These are phyloP conservation scores for Tagetes patula DNA, from an alignment of 129 eudicot species.

Conservation along the genomic window DNA sequence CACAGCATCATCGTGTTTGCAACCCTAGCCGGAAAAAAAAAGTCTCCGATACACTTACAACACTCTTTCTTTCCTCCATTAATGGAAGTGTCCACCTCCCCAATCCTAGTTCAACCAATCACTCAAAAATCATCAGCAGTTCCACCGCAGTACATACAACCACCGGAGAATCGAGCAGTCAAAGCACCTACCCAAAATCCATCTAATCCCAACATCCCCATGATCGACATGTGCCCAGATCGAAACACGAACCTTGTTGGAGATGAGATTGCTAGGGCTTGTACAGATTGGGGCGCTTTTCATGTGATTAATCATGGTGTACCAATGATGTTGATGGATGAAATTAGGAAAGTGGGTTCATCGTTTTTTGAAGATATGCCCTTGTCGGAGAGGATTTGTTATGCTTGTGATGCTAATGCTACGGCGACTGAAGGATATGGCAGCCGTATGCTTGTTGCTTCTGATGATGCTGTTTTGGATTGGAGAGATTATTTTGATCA, in stretches of 20 bases:
- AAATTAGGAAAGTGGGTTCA: conserved; percentile 45
- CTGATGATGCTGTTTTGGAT: conserved; percentile 71
- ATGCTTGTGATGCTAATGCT: conserved; percentile 51
- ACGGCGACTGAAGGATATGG: conserved; percentile 94
- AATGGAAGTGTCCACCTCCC: conserved; percentile 48
- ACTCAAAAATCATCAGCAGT: conserved; percentile 38
- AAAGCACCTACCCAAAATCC: not conserved
- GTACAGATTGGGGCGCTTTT: conserved; percentile 84
- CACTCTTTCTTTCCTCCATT: no score
- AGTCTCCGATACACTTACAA: no score
- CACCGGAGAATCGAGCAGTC: conserved; percentile 55
- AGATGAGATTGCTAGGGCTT: conserved; percentile 41
- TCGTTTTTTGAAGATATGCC: conserved; percentile 57
- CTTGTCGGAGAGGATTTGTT: conserved; percentile 48
- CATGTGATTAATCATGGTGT: conserved; percentile 79
- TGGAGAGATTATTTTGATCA: conserved; percentile 97
- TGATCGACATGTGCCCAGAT: conserved; percentile 41
- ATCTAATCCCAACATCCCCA: conserved; percentile 37
- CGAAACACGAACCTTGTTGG: conserved; percentile 10
- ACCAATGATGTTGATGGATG: conserved; percentile 40
- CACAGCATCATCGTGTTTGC: no score
- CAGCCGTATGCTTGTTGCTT: conserved; percentile 67
- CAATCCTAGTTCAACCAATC: conserved; percentile 61
- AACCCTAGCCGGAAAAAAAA: no score
- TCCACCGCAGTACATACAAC: conserved; percentile 86